Evolutionary conservation across 768 basidiomycete species (phyloP), one percentile per base, ranked within the genome.

Genomic region (Auricularia sp.): DNA sequence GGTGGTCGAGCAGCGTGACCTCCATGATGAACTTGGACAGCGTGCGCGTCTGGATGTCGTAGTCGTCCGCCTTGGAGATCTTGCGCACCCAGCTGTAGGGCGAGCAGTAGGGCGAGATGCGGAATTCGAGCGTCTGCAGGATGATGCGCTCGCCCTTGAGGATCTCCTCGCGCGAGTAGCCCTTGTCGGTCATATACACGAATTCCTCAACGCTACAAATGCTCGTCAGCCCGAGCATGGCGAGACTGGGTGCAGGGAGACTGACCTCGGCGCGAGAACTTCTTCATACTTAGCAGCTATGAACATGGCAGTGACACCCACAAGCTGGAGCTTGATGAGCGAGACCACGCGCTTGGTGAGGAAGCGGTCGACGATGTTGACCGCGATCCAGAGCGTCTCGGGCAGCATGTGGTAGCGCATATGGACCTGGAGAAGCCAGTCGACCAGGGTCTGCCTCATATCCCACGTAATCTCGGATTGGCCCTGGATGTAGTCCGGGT

Each of bases 241-340:
- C 7, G 39, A 39, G 29, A 29, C 2, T 2, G 29, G 29, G 29
- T 29, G 39, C 39, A 39, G 39, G 3, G 16, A 16, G 29, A 69
- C 76, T 18, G n/a, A 77, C 74, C 88, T 89, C 0, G 97, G 97
- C 0, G 97, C 96, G 65, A 99, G 83, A 72, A 99, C 98, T 76
- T 99, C 97, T 77, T 99, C 97, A 79, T 98, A 99, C 77, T 99
- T 99, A 65, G 94, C 89, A 0, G 97, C 97, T 69, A 99, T 89
- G 80, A 98, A 98, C 90, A 99, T 95, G 61, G 97, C 96, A 0
- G 95, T 97, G 67, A 99, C 91, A 34, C 97, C 97, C 64, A 99
- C 97, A 34, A 99, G 88, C 77, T 96, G 93, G 61, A 96, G 85
- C 77, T 94, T 96, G 71, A 90, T 84, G 47, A 94, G 79, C 3